These are phyloP conservation scores for Rhizoclosmatium globosum DNA, from an alignment of 192 early-diverging fungal genomes.

Conservation along the genomic window DNA sequence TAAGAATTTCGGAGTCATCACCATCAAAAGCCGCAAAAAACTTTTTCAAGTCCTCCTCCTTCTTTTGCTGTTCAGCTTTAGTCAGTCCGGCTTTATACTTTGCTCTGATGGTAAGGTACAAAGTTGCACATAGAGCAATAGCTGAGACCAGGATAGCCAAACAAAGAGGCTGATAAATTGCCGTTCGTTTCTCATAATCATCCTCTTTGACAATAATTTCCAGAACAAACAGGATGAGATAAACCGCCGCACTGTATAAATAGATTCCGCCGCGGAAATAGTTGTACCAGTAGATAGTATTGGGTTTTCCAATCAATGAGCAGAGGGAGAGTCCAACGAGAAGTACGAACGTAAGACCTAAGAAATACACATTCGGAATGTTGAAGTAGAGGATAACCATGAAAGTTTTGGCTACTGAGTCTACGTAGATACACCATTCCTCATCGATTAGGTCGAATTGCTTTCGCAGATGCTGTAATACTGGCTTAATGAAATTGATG, in stretches of 20 bases:
- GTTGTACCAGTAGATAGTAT: constrained; percentile 9
- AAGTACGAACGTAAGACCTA: background rate
- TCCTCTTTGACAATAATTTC: background rate
- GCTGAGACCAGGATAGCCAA: background rate
- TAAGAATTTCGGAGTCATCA: background rate
- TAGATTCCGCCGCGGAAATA: constrained; percentile 1
- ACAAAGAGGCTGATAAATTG: background rate
- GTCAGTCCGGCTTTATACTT: constrained; percentile 6
- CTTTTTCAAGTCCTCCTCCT: constrained; percentile 23
- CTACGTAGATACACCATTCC: constrained; percentile 19
- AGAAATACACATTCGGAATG: constrained; percentile 4
- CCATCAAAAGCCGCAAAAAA: constrained; percentile 24
- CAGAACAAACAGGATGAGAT: background rate
- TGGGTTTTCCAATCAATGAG: constrained; percentile 17
- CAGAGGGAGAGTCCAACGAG: background rate
- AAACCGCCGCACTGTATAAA: background rate
- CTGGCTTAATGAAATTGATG: background rate
- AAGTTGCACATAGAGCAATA: background rate
- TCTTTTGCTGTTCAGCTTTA: background rate
- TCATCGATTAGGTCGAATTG: constrained; percentile 17
- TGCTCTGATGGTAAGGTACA: background rate
- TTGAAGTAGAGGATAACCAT: constrained; percentile 20
- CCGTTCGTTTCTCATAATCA: background rate
- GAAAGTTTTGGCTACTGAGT: constrained; percentile 15
- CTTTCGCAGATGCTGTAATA: background rate